Percentiles rank a stretch among this genome's conserved stretches.
Evolutionary conservation across 352 stramenopile genomes (phyloP).

Genomic region (Phytophthora aleatoria): DNA sequence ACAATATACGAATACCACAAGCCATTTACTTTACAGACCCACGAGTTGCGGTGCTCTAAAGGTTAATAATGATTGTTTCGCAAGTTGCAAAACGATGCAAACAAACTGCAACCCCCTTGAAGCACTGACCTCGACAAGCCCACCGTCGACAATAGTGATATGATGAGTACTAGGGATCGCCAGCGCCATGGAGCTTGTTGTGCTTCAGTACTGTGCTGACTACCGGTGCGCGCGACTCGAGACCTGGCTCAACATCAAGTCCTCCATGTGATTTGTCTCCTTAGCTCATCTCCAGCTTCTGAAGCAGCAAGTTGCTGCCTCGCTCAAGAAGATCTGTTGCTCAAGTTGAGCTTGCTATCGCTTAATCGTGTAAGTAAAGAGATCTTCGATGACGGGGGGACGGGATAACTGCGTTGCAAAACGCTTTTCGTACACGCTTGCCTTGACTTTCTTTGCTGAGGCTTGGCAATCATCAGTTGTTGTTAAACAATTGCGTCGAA

Average conservation of each 20-base stretch:
- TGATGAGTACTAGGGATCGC: neutral
- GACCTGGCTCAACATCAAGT: neutral
- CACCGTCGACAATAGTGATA: neutral
- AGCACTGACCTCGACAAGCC: conserved; percentile 6
- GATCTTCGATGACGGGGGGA: no score
- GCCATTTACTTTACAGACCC: neutral
- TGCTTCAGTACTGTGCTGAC: no score
- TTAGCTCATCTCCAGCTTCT: neutral
- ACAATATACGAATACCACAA: neutral
- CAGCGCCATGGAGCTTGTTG: neutral
- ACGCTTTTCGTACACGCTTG: no score
- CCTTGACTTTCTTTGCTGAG: no score
- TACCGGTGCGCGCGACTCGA: no score
- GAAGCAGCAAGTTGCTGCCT: neutral
- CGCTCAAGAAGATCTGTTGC: neutral
- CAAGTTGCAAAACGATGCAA: neutral
- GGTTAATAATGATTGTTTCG: neutral
- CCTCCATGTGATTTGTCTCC: neutral
- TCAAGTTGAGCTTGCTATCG: neutral
- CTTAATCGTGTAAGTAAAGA: neutral
- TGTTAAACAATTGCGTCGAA: no score
- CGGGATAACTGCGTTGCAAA: no score
- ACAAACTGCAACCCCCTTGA: conserved; percentile 4
- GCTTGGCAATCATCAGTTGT: no score
- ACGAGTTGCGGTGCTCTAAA: neutral